phyloP scores from a whole-genome alignment of 768 basidiomycete genomes.

The Lactarius trivialis region DNA sequence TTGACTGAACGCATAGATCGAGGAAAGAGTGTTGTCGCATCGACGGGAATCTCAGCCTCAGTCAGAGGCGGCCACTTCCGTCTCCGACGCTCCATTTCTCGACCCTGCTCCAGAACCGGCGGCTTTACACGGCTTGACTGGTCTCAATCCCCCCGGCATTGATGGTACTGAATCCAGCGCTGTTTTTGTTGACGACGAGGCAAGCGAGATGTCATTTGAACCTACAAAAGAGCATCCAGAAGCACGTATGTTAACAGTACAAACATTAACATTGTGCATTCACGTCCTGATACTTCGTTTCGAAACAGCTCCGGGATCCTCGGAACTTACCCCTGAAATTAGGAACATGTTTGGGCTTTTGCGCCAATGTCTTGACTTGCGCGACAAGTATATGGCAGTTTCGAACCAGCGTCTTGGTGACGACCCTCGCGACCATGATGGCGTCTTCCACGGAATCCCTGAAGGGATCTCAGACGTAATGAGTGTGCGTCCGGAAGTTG shows the following conservation, averaged over 20 bases:
- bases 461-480: slow-evolving; percentile 55
- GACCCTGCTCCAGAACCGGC: background rate
- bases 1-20: slow-evolving; percentile 44
- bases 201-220: slow-evolving; percentile 1
- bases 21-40: slow-evolving; percentile 66
- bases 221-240: slow-evolving; percentile 9
- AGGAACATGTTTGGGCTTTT: slow-evolving; percentile 57
- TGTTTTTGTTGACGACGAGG: slow-evolving; percentile 1
- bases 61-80: slow-evolving; percentile 31
- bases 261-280: slow-evolving; percentile 20
- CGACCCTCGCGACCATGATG: slow-evolving; percentile 90
- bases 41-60: slow-evolving; percentile 52
- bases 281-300: slow-evolving; percentile 11
- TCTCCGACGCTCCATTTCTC: slow-evolving; percentile 24
- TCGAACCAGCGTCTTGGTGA: slow-evolving; percentile 92
- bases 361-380: slow-evolving; percentile 78
- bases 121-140: background rate
- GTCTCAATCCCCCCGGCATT: slow-evolving; percentile 1
- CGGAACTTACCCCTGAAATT: slow-evolving; percentile 27
- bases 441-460: slow-evolving; percentile 61
- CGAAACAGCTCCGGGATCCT: slow-evolving; percentile 1
- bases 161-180: slow-evolving; percentile 1
- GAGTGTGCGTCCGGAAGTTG: slow-evolving; percentile 59
- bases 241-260: background rate
- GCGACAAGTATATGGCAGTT: slow-evolving; percentile 89